Evolutionary conservation across 2,329 filamentous ascomycete genomes (phyloP).

Genomic region (Knoxdaviesia proteae): DNA sequence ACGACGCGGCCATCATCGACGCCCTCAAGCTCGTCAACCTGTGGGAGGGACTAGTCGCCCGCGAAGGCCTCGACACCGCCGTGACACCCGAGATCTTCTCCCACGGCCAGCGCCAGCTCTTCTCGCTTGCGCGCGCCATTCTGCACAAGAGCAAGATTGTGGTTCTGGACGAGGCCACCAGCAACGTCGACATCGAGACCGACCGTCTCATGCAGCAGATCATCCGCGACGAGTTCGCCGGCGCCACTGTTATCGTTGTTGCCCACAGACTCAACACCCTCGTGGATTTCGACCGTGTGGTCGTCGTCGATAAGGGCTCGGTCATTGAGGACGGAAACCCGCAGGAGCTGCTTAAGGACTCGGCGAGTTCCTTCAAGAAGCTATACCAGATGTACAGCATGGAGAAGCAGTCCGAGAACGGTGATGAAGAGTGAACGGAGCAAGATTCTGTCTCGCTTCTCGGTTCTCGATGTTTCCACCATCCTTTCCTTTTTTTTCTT

Average conservation of each 20-base stretch:
- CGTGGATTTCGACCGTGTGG: slow-evolving; percentile 26
- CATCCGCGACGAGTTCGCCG: slow-evolving; percentile 17
- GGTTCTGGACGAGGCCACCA: slow-evolving; percentile 20
- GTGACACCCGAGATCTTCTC: slow-evolving; percentile 28
- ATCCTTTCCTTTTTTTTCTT: neutral
- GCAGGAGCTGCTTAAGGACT: no score
- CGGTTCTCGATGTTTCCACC: neutral
- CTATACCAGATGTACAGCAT: no score
- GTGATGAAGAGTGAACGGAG: no score
- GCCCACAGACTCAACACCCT: slow-evolving; percentile 27
- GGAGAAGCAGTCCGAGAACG: no score
- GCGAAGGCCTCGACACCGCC: slow-evolving; percentile 11
- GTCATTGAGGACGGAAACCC: no score
- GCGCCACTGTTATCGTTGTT: slow-evolving; percentile 31
- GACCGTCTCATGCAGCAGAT: slow-evolving; percentile 20
- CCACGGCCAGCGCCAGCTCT: slow-evolving; percentile 41
- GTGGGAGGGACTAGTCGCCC: slow-evolving; percentile 5
- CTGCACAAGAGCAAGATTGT: slow-evolving; percentile 10
- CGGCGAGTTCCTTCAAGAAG: no score
- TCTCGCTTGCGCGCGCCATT: slow-evolving; percentile 39
- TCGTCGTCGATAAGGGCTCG: slow-evolving; percentile 25
- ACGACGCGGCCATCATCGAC: slow-evolving; percentile 12
- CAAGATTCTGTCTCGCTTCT: no score
- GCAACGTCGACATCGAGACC: slow-evolving; percentile 19
- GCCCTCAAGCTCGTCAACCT: slow-evolving; percentile 13